These are phyloP conservation scores for Ophiocytium majus DNA, from an alignment of 352 stramenopile genomes.

Conservation along the genomic window DNA sequence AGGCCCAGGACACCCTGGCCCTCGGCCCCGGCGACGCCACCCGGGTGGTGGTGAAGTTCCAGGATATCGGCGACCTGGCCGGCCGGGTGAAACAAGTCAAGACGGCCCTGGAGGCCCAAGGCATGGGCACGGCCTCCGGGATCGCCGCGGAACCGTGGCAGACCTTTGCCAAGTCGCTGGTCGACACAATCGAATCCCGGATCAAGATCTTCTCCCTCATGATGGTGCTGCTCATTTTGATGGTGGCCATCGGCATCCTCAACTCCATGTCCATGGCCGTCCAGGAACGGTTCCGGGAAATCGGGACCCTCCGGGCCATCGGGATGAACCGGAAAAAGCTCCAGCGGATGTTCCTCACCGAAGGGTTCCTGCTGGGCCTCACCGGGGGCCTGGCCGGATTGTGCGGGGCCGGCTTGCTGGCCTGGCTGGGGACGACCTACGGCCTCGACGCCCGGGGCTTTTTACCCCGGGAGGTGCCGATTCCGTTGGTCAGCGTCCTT, in stretches of 20 bases:
- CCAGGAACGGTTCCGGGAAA: background rate
- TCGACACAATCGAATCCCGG: too few relatives aligned
- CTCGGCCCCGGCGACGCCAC: too few relatives aligned
- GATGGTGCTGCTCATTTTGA: background rate
- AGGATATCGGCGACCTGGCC: too few relatives aligned
- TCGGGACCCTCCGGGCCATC: constrained; percentile 12
- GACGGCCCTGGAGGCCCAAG: too few relatives aligned
- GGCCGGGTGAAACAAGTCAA: too few relatives aligned
- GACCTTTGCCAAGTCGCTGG: too few relatives aligned
- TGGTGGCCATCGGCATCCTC: background rate
- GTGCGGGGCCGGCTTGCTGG: background rate
- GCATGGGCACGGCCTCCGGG: too few relatives aligned
- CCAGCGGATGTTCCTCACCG: background rate
- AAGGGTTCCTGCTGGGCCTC: background rate
- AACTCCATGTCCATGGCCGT: background rate
- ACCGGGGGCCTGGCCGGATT: background rate
- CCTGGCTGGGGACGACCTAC: background rate
- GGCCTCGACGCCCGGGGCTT: background rate
- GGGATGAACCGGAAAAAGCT: background rate
- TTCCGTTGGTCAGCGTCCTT: too few relatives aligned
- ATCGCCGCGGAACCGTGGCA: too few relatives aligned
- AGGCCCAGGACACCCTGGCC: too few relatives aligned
- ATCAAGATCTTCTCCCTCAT: too few relatives aligned
- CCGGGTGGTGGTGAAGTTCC: too few relatives aligned
- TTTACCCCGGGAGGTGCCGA: background rate